phyloP scores from a whole-genome alignment of 352 stramenopile species.

The Phytopythium kandeliae region DNA sequence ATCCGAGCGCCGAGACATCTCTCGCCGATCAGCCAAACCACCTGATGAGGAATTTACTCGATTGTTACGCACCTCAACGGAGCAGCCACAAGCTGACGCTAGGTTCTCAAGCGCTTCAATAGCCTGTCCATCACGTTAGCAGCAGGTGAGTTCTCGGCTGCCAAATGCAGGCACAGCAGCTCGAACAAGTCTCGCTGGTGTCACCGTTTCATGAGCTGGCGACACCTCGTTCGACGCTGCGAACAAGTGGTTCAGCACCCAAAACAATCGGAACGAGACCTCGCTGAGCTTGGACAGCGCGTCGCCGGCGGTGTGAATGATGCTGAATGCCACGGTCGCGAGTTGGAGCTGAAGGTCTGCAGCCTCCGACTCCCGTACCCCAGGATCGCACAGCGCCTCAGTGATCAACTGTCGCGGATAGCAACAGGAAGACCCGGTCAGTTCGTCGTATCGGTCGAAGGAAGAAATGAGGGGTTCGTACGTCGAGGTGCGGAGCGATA shows the following conservation, averaged over 20 bases:
- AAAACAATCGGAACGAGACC: conserved; percentile 69
- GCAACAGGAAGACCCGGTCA: background rate
- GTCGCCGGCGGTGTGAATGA: conserved; percentile 46
- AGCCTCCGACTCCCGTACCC: conserved; percentile 65
- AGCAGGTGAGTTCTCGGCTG: too few species aligned
- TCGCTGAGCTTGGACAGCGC: conserved; percentile 38
- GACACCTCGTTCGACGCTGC: conserved; percentile 46
- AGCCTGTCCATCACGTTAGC: conserved; percentile 25
- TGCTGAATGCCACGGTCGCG: conserved; percentile 46
- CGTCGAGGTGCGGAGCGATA: conserved; percentile 55
- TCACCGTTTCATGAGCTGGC: conserved; percentile 49
- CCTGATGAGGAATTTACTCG: background rate
- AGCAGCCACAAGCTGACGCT: conserved; percentile 18
- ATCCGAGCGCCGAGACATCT: too few species aligned
- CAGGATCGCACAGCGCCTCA: conserved; percentile 61
- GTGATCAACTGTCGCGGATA: conserved; percentile 41
- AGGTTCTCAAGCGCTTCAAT: conserved; percentile 25
- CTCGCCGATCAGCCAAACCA: background rate
- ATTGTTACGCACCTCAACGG: conserved; percentile 30
- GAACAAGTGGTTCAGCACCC: conserved; percentile 73
- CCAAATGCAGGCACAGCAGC: too few species aligned
- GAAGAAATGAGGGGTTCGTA: too few species aligned
- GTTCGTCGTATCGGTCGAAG: conserved; percentile 3
- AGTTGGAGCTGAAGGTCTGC: conserved; percentile 68
- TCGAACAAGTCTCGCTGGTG: background rate